Percentiles rank a stretch among this genome's conserved stretches.
phyloP scores from a whole-genome alignment of 768 basidiomycete species.

The Amanita subjunquillea region DNA sequence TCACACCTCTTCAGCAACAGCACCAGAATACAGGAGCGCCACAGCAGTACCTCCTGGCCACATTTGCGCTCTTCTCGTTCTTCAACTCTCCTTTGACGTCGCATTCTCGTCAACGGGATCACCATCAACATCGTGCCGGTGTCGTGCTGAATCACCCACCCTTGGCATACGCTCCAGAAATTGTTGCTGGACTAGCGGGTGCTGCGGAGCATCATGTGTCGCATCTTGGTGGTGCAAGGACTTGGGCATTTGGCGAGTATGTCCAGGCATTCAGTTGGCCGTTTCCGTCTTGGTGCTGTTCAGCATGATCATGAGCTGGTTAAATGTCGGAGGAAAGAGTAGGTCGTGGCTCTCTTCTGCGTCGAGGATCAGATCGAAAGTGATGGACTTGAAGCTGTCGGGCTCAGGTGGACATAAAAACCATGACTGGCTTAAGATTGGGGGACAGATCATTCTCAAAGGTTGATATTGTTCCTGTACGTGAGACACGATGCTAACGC shows the following conservation, averaged over 20 bases:
- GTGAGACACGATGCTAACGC: background rate
- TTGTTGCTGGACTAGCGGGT: constrained; percentile 14
- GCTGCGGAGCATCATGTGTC: constrained; percentile 14
- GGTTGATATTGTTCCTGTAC: background rate
- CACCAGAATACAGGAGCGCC: constrained; percentile 14
- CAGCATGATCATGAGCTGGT: constrained; percentile 34
- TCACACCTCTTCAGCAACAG: constrained; percentile 5
- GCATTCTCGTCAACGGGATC: constrained; percentile 20
- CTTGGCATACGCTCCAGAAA: constrained; percentile 22
- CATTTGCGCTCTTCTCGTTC: constrained; percentile 79
- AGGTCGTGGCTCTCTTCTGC: constrained; percentile 5
- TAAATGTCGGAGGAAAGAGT: constrained; percentile 14
- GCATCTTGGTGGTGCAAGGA: constrained; percentile 9
- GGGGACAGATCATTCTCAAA: constrained; percentile 1
- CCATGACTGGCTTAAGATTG: constrained; percentile 4
- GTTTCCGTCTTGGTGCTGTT: constrained; percentile 56
- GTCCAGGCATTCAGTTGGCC: constrained; percentile 57
- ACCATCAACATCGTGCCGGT: constrained; percentile 40
- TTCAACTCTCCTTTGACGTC: constrained; percentile 66
- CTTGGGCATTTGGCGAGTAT: constrained; percentile 40
- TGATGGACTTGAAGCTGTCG: background rate
- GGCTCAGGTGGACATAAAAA: background rate
- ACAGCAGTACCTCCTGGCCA: constrained; percentile 69
- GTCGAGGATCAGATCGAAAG: constrained; percentile 9
- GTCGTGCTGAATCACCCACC: constrained; percentile 35